Conservation (phyloP, 2,329 filamentous ascomycete species). For the Ascocoryne sarcoides region DNA sequence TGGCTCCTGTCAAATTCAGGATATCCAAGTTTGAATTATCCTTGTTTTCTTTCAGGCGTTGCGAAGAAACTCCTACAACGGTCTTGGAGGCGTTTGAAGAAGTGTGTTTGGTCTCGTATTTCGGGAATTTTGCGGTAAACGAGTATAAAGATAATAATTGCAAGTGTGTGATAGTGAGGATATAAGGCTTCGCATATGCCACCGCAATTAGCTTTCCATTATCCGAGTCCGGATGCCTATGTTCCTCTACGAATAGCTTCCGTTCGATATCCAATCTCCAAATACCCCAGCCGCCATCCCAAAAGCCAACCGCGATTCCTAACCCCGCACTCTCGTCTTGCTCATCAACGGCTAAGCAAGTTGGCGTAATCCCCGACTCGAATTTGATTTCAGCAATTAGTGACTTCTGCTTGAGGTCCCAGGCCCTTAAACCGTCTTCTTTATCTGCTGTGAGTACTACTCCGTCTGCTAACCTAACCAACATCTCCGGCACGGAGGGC, state of each 20-base stretch:
- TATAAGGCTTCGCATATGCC: slow-evolving; percentile 64
- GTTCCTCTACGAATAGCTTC: slow-evolving; percentile 17
- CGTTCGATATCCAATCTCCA: slow-evolving; percentile 49
- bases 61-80: background rate
- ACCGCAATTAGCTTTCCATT: slow-evolving; percentile 51
- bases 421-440: slow-evolving; percentile 63
- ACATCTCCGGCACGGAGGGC: slow-evolving; percentile 41
- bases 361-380: slow-evolving; percentile 36
- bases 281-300: slow-evolving; percentile 61
- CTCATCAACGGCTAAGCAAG: slow-evolving; percentile 58
- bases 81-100: background rate
- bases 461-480: slow-evolving; percentile 71
- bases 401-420: slow-evolving; percentile 58
- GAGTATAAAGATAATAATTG: slow-evolving; percentile 71
- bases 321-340: slow-evolving; percentile 37
- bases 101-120: slow-evolving; percentile 7
- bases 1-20: background rate
- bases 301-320: slow-evolving; percentile 60
- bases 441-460: slow-evolving; percentile 70
- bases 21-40: background rate
- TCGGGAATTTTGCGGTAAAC: slow-evolving; percentile 35
- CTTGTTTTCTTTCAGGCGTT: background rate
- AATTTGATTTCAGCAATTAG: slow-evolving; percentile 46
- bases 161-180: slow-evolving; percentile 68
- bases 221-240: slow-evolving; percentile 21